Evolutionary conservation across 805 yeast genomes (phyloP), one percentile per base, ranked within the genome.

Genomic region (Ogataea pilisensis): DNA sequence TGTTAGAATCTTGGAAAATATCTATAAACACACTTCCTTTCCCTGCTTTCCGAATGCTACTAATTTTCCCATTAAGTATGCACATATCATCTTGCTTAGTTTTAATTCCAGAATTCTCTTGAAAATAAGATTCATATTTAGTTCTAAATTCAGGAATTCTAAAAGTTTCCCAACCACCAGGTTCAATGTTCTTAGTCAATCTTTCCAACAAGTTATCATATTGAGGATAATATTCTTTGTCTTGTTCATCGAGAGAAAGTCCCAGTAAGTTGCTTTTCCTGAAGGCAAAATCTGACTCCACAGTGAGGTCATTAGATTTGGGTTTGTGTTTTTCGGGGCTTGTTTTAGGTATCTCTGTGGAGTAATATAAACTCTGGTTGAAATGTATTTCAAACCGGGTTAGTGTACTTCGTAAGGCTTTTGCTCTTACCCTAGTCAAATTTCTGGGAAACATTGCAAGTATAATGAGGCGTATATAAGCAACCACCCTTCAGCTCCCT

Each of bases 1-100:
- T 69, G 1, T 45, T 36, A 29, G 63, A 69, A 51, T 85, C 91
- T 51, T 84, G 91, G 0, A 66, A 53, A 2, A 87, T 31, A 55
- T 87, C 96, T 19, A 86, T 52, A 52, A 87, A 87, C 31, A 75
- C 61, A 64, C 86, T 72, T 1, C 82, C 83, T 50, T 75, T 80
- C 1, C 95, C 88, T 0, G 89, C 70, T 38, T 68, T 72, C 29
- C 96, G 60, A 0, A 87, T 70, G 17, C 76, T 65, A 2, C 40
- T 42, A 7, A 87, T 69, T 39, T 80, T 74, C 0, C 95, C 96
- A 45, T 77, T 73, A 8, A 73, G 46, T 5, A 55, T 44, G 33
- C 49, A 49, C 0, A 45, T 19, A 3, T 50, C 47, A 4, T 64
- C 64, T 2, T 35, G 39, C 8, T 45, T 21, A 2, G 52, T 45